A percentile compares a stretch with the other conserved stretches of the same genome.
phyloP scores from a whole-genome alignment of 148 eudicot genomes.

The Rhododendron vialii region DNA sequence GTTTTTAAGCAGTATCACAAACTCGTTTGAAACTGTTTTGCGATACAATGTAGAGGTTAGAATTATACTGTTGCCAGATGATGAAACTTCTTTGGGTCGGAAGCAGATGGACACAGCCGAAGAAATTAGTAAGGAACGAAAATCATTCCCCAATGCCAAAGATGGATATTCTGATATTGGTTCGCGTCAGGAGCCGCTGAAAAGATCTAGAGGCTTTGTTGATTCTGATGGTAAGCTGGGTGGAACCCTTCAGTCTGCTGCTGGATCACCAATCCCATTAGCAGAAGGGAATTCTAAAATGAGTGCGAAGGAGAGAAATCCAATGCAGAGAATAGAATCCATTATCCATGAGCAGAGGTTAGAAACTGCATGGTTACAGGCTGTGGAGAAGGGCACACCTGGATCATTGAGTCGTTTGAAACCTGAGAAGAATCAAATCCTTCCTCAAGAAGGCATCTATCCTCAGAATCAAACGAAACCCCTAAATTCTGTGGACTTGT shows the following conservation, averaged over 20 bases:
- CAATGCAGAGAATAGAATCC: constrained; percentile 83
- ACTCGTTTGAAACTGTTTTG: constrained; percentile 73
- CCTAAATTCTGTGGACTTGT: constrained; percentile 27
- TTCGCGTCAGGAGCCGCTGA: constrained; percentile 21
- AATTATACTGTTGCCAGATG: constrained; percentile 55
- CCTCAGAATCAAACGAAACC: constrained; percentile 36
- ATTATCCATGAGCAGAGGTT: constrained; percentile 88
- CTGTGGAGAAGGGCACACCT: constrained; percentile 86
- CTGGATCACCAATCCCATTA: constrained; percentile 30
- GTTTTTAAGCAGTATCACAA: constrained; percentile 82
- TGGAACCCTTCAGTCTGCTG: constrained; percentile 27
- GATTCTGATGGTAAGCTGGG: constrained; percentile 26
- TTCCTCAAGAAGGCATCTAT: constrained; percentile 62
- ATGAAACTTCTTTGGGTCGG: constrained; percentile 20
- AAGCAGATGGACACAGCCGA: constrained; percentile 23
- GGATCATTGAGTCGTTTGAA: constrained; percentile 55
- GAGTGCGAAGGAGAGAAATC: constrained; percentile 32
- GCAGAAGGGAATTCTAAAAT: constrained; percentile 20
- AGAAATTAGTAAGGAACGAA: constrained; percentile 21
- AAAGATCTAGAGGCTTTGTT: constrained; percentile 24
- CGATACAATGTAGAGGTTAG: constrained; percentile 72
- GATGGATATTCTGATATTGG: constrained; percentile 20
- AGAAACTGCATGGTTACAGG: constrained; percentile 96
- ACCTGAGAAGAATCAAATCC: constrained; percentile 72
- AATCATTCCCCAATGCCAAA: constrained; percentile 11